Conservation (phyloP, 2,329 filamentous ascomycete species). For the Amylocarpus encephaloides region DNA sequence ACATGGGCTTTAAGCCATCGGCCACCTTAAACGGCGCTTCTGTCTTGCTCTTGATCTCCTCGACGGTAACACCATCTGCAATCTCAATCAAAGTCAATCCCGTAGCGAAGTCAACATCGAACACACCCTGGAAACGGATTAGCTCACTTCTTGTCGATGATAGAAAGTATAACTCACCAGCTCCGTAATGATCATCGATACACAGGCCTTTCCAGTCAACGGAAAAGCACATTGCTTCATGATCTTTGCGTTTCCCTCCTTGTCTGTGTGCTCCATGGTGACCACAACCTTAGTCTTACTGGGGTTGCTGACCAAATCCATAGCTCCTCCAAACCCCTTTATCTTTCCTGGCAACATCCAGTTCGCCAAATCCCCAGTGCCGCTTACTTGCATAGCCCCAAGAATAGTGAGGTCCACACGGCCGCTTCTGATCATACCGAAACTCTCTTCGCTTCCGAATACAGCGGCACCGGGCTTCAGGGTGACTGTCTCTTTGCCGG, state of each 20-base stretch:
- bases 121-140: slow-evolving; percentile 41
- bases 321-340: slow-evolving; percentile 87
- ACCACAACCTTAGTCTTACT: slow-evolving; percentile 87
- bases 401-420: slow-evolving; percentile 82
- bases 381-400: slow-evolving; percentile 77
- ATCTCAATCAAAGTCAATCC: slow-evolving; percentile 80
- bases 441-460: slow-evolving; percentile 84
- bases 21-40: slow-evolving; percentile 79
- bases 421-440: slow-evolving; percentile 89
- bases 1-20: slow-evolving; percentile 76
- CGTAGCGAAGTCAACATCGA: slow-evolving; percentile 74
- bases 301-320: slow-evolving; percentile 89
- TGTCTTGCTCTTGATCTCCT: slow-evolving; percentile 82
- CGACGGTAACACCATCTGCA: slow-evolving; percentile 82
- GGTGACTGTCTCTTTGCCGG: slow-evolving; percentile 88
- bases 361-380: slow-evolving; percentile 66
- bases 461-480: slow-evolving; percentile 71
- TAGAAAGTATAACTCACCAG: slow-evolving; percentile 45
- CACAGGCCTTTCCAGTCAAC: slow-evolving; percentile 80
- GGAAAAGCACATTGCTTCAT: slow-evolving; percentile 92
- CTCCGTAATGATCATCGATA: slow-evolving; percentile 87
- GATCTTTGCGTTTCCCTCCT: slow-evolving; percentile 92
- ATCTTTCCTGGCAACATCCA: slow-evolving; percentile 85
- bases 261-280: slow-evolving; percentile 94
- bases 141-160: slow-evolving; percentile 4